Evolutionary conservation across 2,329 filamentous ascomycete species (phyloP).

Genomic region (Aspergillus thermomutatus): DNA sequence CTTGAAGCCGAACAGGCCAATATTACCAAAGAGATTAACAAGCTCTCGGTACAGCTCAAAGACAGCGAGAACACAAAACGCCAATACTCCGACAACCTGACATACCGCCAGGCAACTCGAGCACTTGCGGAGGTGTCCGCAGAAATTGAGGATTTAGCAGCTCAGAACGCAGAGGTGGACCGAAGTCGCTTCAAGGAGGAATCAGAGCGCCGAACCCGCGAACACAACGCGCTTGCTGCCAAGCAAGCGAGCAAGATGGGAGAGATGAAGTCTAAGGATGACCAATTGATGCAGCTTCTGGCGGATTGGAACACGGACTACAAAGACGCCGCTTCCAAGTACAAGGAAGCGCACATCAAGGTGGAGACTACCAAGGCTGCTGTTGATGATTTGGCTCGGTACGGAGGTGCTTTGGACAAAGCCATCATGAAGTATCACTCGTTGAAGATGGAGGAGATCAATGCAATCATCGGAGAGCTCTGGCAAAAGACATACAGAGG

Average conservation of each 20-base stretch:
- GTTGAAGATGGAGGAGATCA: constrained; percentile 98
- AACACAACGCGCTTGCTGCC: constrained; percentile 67
- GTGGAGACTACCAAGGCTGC: constrained; percentile 90
- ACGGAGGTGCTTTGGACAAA: constrained; percentile 80
- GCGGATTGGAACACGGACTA: constrained; percentile 84
- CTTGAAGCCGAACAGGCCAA: constrained; percentile 66
- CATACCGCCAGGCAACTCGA: constrained; percentile 72
- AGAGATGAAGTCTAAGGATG: constrained; percentile 78
- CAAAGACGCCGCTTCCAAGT: constrained; percentile 73
- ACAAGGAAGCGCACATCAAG: constrained; percentile 83
- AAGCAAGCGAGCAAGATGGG: constrained; percentile 73
- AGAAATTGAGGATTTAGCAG: constrained; percentile 72
- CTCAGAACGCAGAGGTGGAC: constrained; percentile 78
- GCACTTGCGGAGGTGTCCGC: constrained; percentile 63
- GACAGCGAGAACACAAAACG: constrained; percentile 80
- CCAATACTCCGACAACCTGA: constrained; percentile 84
- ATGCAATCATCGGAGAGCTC: constrained; percentile 89
- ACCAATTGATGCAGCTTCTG: constrained; percentile 69
- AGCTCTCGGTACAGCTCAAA: constrained; percentile 70
- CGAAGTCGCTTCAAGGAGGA: constrained; percentile 71
- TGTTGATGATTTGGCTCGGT: constrained; percentile 83
- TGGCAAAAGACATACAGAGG: constrained; percentile 97
- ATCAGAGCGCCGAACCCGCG: constrained; percentile 63
- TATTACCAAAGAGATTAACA: constrained; percentile 69
- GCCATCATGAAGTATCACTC: constrained; percentile 97